Evolutionary conservation across 768 basidiomycete species (phyloP), one percentile per base, ranked within the genome.

Genomic region (Tulasnella sp.): DNA sequence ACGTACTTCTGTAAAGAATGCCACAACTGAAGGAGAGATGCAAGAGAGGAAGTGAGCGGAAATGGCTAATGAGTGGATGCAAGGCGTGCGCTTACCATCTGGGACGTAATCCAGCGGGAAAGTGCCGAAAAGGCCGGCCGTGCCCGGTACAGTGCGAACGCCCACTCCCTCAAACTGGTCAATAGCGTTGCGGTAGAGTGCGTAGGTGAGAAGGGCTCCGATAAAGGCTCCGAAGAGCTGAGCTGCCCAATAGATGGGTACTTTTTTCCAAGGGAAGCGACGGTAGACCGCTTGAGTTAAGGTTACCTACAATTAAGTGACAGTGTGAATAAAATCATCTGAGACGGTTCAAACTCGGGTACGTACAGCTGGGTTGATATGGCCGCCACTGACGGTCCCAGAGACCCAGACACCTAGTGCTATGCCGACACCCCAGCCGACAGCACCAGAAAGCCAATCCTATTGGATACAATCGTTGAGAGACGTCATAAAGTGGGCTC

Each of bases 141-240:
- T 91, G 20, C 87, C 86, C 7, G 84, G 83, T 13, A 78, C 77
- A n/a, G 77, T 78, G 5, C 71, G 70, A 5, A 73, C 55, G 51
- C 85, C 84, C 13, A 88, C 87, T 37, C 57, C 77, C 39, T 92
- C 91, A 79, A 88, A 86, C 69, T 90, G 80, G 81, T 91, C 87
- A 81, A 93, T 90, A 23, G 90, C 91, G 83, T 90, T 55, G 48
- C 26, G 32, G 85, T 90, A 93, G 80, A 92, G 90, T 6, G 86
- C 85, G 81, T 92, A 92, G 73, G 90, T 82, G 70, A 90, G 78
- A 51, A 91, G 83, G 77, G 87, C 88, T 0, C 90, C 92, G 79
- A 92, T 82, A 80, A 90, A 91, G 16, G 87, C 89, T 5, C 91
- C 92, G 5, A 91, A 79, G 79, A 91, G 86, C 81, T 93, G 92